Percentiles rank a stretch among this genome's conserved stretches.
Conservation (phyloP, 2,329 filamentous ascomycete genomes). For the Aspergillus clavatus region DNA sequence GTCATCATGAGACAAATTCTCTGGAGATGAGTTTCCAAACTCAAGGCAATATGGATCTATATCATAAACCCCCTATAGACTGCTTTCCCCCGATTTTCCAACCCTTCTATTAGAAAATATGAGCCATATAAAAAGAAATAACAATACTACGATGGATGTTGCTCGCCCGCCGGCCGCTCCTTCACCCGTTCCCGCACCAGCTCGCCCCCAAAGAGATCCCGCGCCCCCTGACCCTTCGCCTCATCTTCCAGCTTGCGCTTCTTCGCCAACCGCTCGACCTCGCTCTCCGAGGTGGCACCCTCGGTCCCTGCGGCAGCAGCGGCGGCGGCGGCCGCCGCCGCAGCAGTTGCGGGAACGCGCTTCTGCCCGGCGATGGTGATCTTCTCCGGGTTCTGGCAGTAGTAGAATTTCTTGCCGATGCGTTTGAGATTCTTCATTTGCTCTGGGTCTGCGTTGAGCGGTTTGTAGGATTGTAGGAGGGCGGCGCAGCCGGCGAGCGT, state of each 20-base stretch:
- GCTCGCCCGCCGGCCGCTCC: slow-evolving; percentile 6
- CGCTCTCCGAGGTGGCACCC: slow-evolving; percentile 29
- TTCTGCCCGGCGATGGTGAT: slow-evolving; percentile 41
- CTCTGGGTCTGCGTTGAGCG: slow-evolving; percentile 33
- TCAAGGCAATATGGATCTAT: too few relatives aligned
- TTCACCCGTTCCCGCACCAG: slow-evolving; percentile 32
- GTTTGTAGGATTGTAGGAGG: slow-evolving; percentile 38
- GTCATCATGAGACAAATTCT: too few relatives aligned
- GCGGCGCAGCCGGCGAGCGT: slow-evolving; percentile 37
- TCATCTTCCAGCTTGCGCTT: slow-evolving; percentile 36
- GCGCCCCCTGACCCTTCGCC: slow-evolving; percentile 16
- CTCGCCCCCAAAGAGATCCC: slow-evolving; percentile 36
- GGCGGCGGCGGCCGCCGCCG: slow-evolving; percentile 24
- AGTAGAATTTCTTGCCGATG: slow-evolving; percentile 47
- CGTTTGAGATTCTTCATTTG: slow-evolving; percentile 41
- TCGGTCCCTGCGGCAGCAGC: slow-evolving; percentile 18
- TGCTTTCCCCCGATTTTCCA: not conserved
- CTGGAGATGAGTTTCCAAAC: too few relatives aligned
- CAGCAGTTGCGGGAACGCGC: slow-evolving; percentile 33
- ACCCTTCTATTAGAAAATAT: too few relatives aligned
- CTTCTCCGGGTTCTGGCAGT: slow-evolving; percentile 48
- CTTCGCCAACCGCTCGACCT: slow-evolving; percentile 37
- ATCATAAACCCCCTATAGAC: too few relatives aligned
- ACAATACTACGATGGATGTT: not conserved
- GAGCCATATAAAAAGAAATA: too few relatives aligned